Base-by-base conservation (phyloP, 805 yeast genomes). In the Geotrichum ghanense region DNA sequence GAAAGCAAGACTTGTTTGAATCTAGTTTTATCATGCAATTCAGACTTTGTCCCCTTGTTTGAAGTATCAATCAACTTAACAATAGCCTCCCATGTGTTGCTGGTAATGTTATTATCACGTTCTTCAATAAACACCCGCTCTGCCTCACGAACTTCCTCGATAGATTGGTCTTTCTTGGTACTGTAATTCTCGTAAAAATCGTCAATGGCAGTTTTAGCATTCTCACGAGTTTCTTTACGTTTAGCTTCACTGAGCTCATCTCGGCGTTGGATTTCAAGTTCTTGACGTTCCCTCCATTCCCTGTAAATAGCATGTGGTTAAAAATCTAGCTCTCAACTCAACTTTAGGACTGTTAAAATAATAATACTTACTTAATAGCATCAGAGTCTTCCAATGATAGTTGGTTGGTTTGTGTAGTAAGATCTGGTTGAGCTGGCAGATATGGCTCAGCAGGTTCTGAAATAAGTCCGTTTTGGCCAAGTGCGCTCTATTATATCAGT, bases 141-240 rank as follows among this genome's bases (percentile, higher is more conserved):
- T 55, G 83, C 92, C 45, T 70, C 69, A 60, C 72, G 71, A 10
- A 84, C 81, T 49, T 74, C 73, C 50, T 76, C 79, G 47, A 80
- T 68, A 45, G 79, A 76, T 53, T 74, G 74, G 45, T 86, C 90
- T 64, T 79, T 83, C 69, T 89, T 89, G 60, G 73, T 71, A 68
- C 86, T 88, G 72, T 90, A 90, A 60, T 81, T 81, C 56, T 86
- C 95, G 65, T 90, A 90, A 64, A 90, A 90, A 53, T 84, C 95
- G 62, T 90, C 96, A 58, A 88, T 78, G 46, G 87, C 80, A 61
- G 79, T 78, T 58, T 78, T 76, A 7, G 97, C 97, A 51, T 81
- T 81, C 45, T 76, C 74, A 47, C 82, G 75, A 49, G 87, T 73
- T 50, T 79, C 86, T 24, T 69, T 69, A 59, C 82, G 76, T 62